Evolutionary conservation across 225 moss, liverwort and hornwort species (phyloP), one percentile per base, ranked within the genome.

Genomic region (Rhytidiadelphus loreus): DNA sequence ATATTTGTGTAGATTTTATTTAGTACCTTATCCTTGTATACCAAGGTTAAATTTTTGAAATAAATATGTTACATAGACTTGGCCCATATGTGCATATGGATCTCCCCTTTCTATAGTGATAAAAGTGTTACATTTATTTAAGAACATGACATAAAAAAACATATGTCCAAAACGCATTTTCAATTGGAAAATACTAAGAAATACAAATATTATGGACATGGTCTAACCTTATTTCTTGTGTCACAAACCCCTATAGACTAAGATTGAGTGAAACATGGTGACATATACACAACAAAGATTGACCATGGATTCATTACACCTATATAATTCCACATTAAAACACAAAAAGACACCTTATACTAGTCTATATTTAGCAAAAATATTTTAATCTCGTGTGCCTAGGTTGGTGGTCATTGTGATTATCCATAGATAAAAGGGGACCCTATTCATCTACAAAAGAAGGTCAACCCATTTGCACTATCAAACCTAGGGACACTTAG

Each of bases 21-120:
- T 52, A 3, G 11, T 33, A 76, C 14, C 6, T 35, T 76, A 14
- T 33, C 1, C 0, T 0, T 0, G 0, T 43, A 3, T 1, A 11
- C 6, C 0, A 75, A 0, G 30, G 3, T 20, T 30, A 8, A 50
- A 20, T 4, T 46, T 46, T 74, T 30, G 19, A 74, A 48, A 44
- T 25, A 29, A 30, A 10, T 44, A 13, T 74, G 3, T 30, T 32
- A 50, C 3, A 75, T 50, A 2, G 50, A 26, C 20, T 75, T 46
- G 1, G 8, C 12, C 8, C 9, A 20, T 75, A 50, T 30, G 12
- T 30, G 28, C 30, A 48, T 11, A 30, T 46, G 6, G 30, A 48
- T 37, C 44, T 18, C 30, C 0, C 29, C 2, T 11, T 74, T 7
- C 20, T 48, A 48, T 46, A 44, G 0, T 18, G 3, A 46, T 19